phyloP scores from a whole-genome alignment of 2,329 filamentous ascomycete species.

The Stagonosporopsis vannaccii region DNA sequence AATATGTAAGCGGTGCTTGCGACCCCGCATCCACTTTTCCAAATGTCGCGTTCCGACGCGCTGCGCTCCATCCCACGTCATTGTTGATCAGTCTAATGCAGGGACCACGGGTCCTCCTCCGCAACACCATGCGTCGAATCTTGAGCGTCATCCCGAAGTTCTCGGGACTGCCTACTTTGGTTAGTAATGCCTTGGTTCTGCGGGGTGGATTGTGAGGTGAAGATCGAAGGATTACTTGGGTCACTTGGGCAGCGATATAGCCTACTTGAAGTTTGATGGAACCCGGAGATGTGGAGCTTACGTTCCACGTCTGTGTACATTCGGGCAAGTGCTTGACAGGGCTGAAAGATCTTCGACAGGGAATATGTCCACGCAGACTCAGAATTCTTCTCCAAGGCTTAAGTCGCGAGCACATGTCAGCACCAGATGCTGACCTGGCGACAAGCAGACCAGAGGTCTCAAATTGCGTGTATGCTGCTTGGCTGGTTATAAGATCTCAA shows the following conservation, averaged over 20 bases:
- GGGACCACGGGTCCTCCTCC: constrained; percentile 9
- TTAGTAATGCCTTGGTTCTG: neutral
- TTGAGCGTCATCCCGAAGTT: neutral
- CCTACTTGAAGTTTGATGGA: neutral
- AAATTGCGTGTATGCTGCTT: too few relatives aligned
- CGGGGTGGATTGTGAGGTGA: neutral
- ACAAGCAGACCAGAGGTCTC: too few relatives aligned
- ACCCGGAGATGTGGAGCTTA: neutral
- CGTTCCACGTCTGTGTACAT: neutral
- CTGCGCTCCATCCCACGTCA: constrained; percentile 8
- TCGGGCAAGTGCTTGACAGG: too few relatives aligned
- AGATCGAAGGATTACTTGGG: neutral
- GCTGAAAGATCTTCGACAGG: too few relatives aligned
- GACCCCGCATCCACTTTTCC: constrained; percentile 4
- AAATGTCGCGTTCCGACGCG: constrained; percentile 4
- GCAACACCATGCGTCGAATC: constrained; percentile 1
- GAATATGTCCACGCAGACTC: too few relatives aligned
- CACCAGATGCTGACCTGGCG: too few relatives aligned
- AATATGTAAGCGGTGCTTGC: neutral
- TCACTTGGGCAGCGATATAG: neutral
- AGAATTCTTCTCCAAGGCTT: too few relatives aligned
- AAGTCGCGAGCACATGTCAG: too few relatives aligned
- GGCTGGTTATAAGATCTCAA: too few relatives aligned
- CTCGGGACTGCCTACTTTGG: neutral
- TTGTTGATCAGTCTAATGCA: constrained; percentile 2